Percentiles rank a stretch among this genome's conserved stretches.
Evolutionary conservation across 768 basidiomycete species (phyloP).

Genomic region (Suillus sp.): DNA sequence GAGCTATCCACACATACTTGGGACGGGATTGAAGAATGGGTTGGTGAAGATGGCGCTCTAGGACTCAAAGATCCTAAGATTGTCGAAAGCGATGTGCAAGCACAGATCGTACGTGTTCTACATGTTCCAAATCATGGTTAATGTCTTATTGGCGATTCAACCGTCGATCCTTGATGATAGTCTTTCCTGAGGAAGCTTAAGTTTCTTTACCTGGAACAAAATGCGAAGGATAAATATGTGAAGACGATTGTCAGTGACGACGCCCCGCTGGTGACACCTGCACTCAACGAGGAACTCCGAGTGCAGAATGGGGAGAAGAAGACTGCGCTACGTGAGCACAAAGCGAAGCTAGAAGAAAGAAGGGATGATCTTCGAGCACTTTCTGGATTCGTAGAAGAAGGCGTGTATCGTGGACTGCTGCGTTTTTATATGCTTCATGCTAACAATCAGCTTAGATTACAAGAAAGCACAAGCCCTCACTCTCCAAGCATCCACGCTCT

Average conservation of each 20-base stretch:
- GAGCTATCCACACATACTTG: constrained; percentile 30
- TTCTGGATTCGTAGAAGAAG: constrained; percentile 70
- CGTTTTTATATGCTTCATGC: not conserved
- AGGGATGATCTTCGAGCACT: constrained; percentile 62
- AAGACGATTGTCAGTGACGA: constrained; percentile 87
- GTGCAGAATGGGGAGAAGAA: constrained; percentile 72
- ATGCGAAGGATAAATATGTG: constrained; percentile 87
- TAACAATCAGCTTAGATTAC: constrained; percentile 52
- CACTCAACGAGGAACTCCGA: constrained; percentile 72
- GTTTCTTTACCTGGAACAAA: constrained; percentile 87
- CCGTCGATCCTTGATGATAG: constrained; percentile 35
- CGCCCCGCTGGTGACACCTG: constrained; percentile 75
- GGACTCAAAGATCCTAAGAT: constrained; percentile 53
- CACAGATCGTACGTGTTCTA: constrained; percentile 54
- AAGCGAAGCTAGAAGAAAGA: constrained; percentile 60
- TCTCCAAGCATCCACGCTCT: constrained; percentile 56
- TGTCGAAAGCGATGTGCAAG: constrained; percentile 57
- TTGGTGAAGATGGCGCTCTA: constrained; percentile 24
- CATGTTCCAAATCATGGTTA: not conserved
- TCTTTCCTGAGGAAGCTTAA: constrained; percentile 80
- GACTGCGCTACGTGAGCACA: constrained; percentile 61
- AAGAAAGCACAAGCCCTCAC: constrained; percentile 53
- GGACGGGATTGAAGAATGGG: constrained; percentile 32
- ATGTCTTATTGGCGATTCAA: constrained; percentile 8
- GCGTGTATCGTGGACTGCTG: constrained; percentile 34